Evolutionary conservation across 345 rosid genomes (phyloP).

Genomic region (Adansonia digitata): DNA sequence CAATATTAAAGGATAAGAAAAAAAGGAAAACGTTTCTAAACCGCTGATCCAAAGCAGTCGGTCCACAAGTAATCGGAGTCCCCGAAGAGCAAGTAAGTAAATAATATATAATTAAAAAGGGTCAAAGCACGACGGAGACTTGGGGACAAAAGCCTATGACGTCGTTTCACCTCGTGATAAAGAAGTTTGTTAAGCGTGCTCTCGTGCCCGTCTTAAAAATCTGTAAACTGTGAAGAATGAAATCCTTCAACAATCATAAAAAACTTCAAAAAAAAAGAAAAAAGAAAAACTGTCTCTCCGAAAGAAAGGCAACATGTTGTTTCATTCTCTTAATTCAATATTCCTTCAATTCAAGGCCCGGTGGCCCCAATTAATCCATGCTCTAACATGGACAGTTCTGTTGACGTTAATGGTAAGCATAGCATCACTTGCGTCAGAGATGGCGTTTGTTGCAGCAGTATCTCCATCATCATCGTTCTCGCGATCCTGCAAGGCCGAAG

Average conservation of each 20-base stretch:
- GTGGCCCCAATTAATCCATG: slow-evolving; percentile 12
- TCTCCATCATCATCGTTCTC: slow-evolving; percentile 25
- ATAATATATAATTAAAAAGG: no score
- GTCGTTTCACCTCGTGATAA: neutral
- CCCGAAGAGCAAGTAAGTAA: no score
- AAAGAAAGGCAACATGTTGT: slow-evolving; percentile 1
- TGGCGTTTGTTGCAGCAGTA: slow-evolving; percentile 33
- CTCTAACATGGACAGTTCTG: slow-evolving; percentile 31
- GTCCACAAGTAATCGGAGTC: no score
- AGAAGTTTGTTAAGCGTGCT: no score
- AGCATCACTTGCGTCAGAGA: slow-evolving; percentile 29
- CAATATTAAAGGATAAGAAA: no score
- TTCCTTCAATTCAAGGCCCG: neutral
- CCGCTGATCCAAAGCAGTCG: no score
- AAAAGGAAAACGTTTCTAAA: no score
- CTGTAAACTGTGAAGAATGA: no score
- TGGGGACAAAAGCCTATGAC: neutral
- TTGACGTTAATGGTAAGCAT: slow-evolving; percentile 23
- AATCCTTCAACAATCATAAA: neutral
- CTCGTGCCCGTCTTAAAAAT: no score
- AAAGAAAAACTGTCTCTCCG: neutral
- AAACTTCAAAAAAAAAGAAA: neutral
- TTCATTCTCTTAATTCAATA: slow-evolving; percentile 10
- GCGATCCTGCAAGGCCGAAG: slow-evolving; percentile 16
- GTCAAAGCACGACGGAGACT: no score